Evolutionary conservation across 148 eudicot species (phyloP), one percentile per base, ranked within the genome.

Genomic region (Rhododendron mucronatum): DNA sequence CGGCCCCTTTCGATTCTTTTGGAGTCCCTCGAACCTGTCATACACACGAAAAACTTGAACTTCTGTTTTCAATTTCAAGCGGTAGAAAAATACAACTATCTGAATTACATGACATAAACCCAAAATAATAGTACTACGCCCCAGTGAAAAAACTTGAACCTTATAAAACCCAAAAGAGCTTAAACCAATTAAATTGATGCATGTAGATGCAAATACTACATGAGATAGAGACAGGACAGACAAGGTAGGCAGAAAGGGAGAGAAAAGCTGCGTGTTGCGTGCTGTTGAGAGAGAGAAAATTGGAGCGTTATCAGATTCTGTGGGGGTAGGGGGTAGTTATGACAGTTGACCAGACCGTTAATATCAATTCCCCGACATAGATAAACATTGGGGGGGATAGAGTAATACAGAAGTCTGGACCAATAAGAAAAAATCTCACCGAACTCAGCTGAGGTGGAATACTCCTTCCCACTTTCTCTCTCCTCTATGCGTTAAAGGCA

Each of bases 261-360:
- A 37, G 77, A 55, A 44, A 82, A 84, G 21, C 69, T 48, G 86
- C 48, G 76, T 81, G 83, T 59, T 37, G 61, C 83, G 33, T 47
- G 83, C 26, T 44, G 86, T 89, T 80, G 89, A 88, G 89, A 86
- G 90, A 86, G 90, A 90, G 90, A 88, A 84, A 89, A 61, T 81
- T 80, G 88, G 90, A 82, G 91, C 84, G 88, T 86, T 87, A 91
- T 82, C 83, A 91, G 90, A 91, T 87, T 93, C 91, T 90, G 89
- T 88, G 92, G 90, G 91, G 87, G 88, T 88, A 87, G 88, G 90
- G 92, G 81, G 82, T 80, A 44, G 88, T 84, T 87, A 87, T 89
- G 92, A 90, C 91, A 89, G 91, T 93, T 91, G 95, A 91, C 93
- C 91, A 82, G 84, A 86, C 88, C 90, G 88, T 90, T 87, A 91